Evolutionary conservation across 1,284 basidiomycete species (phyloP).

Genomic region (Cutaneotrichosporon sp.): DNA sequence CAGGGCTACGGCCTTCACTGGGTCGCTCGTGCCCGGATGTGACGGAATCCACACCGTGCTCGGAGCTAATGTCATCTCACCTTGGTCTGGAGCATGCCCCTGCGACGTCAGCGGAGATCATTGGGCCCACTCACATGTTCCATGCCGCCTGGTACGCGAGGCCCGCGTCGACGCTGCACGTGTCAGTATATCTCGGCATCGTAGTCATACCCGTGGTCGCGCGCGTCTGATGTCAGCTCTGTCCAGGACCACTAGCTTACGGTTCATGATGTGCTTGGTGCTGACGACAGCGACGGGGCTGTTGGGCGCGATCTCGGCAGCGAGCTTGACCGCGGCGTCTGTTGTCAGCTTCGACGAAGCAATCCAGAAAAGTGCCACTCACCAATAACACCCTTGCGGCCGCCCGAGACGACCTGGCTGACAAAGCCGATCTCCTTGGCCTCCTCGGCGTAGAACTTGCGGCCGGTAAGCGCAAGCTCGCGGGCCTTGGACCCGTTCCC

Average conservation of each 20-base stretch:
- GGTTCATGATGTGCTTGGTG: slow-evolving; percentile 72
- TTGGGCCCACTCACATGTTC: slow-evolving; percentile 58
- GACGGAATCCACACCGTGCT: not conserved
- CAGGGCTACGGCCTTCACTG: not conserved
- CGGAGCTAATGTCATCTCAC: slow-evolving; percentile 49
- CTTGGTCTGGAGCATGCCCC: slow-evolving; percentile 63
- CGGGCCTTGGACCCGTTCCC: slow-evolving; percentile 76
- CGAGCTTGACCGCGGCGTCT: slow-evolving; percentile 67
- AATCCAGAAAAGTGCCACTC: too few relatives aligned
- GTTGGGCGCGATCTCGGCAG: slow-evolving; percentile 69
- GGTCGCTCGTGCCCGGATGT: too few relatives aligned
- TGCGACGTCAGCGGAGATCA: slow-evolving; percentile 17
- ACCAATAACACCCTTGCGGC: slow-evolving; percentile 58
- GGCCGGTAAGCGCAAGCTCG: slow-evolving; percentile 78
- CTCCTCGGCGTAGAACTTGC: slow-evolving; percentile 69
- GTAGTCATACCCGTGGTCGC: slow-evolving; percentile 69
- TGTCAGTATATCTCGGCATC: slow-evolving; percentile 15
- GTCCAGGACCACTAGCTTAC: slow-evolving; percentile 31
- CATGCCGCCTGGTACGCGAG: slow-evolving; percentile 75
- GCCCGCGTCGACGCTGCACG: slow-evolving; percentile 69
- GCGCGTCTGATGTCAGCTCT: slow-evolving; percentile 58
- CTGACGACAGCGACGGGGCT: slow-evolving; percentile 77
- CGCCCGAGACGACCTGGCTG: slow-evolving; percentile 70
- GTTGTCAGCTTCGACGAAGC: too few relatives aligned
- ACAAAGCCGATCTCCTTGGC: slow-evolving; percentile 75